Base-by-base conservation (phyloP, 306 rosid species). In the Arachis hypogaea region DNA sequence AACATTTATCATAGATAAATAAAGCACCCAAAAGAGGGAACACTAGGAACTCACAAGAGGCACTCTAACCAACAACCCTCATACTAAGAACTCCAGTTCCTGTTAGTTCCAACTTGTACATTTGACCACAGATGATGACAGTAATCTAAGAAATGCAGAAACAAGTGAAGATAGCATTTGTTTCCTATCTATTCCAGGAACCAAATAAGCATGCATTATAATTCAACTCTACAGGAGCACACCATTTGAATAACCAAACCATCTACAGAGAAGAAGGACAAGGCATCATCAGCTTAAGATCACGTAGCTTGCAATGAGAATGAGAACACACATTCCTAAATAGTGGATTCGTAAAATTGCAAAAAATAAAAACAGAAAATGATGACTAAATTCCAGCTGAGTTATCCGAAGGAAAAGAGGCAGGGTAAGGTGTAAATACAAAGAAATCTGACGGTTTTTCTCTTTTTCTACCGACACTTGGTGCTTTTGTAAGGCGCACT, bases 401-500 rank as follows among this genome's bases (percentile, higher is more conserved):
- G 14, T 70, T 82, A 82, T 58, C 59, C 28, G 2, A 30, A 3
- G 52, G 44, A 82, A 59, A 72, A n/a, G 43, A 71, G 59, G 9
- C 46, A 38, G 45, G 58, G 73, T 45, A 58, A 59, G 83, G 80
- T 71, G 80, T 63, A 41, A 76, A 81, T 51, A 72, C 28, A n/a
- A 43, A 76, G 38, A 33, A 80, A 83, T 79, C 82, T 73, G 80
- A 80, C 59, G 73, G 38, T 2, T 33, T 33, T 33, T 33, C 38
- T 33, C 38, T 81, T 61, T 30, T 74, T 42, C 56, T 36, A 71
- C 89, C 82, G 80, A 86, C 85, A 68, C 38, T 47, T 49, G 18
- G 70, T 41, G 57, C 83, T 86, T 79, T 52, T 70, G 81, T 78
- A 57, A 67, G 68, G 59, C 73, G 81, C 63, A 66, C 28, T 59